Evolutionary conservation across 2,329 filamentous ascomycete species (phyloP), one percentile per base, ranked within the genome.

Genomic region (Pseudogymnoascus sp.): DNA sequence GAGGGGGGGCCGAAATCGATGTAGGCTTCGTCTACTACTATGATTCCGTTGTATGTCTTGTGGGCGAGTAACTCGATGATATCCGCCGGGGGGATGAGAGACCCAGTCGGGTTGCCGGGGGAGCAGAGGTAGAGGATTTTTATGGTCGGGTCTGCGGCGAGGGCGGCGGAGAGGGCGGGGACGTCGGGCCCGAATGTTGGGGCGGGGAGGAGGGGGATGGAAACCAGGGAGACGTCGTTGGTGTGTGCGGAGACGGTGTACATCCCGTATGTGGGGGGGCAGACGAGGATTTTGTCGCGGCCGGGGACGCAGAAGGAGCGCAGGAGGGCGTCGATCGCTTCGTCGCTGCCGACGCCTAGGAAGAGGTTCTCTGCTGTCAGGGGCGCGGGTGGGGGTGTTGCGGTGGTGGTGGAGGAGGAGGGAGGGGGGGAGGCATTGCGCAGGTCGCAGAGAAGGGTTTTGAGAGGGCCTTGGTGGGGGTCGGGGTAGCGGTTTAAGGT

Each of bases 211-310:
- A 97, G 80, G 0, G 93, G 92, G n/a, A 97, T 86, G 73, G 89
- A 91, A 69, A 96, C 88, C 26, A 97, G 85, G 54, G 83, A 83
- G 18, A 99, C 82, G 73, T 97, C 95, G 78, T 99, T 99, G 69
- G 97, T 88, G 73, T 96, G 89, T 0, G 95, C 95, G 5, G 91
- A 96, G 16, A 99, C 95, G 57, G 86, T 81, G 80, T 99, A 99
- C 95, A 99, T 99, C 77, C 95, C 95, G 75, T 99, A 99, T 0
- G 95, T 99, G 0, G 95, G 95, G 16, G 95, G 95, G 73, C 93
- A 97, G 45, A 91, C 93, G 37, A 99, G 83, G 73, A 99, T 96
- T 73, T 90, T 91, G 77, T 99, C 95, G 68, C 82, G 83, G 54
- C 88, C 91, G 0, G 95, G 95, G 1, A 86, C 79, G 77, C 95